Evolutionary conservation across 1,284 basidiomycete genomes (phyloP).

Genomic region (Apiotrichum montevideense): DNA sequence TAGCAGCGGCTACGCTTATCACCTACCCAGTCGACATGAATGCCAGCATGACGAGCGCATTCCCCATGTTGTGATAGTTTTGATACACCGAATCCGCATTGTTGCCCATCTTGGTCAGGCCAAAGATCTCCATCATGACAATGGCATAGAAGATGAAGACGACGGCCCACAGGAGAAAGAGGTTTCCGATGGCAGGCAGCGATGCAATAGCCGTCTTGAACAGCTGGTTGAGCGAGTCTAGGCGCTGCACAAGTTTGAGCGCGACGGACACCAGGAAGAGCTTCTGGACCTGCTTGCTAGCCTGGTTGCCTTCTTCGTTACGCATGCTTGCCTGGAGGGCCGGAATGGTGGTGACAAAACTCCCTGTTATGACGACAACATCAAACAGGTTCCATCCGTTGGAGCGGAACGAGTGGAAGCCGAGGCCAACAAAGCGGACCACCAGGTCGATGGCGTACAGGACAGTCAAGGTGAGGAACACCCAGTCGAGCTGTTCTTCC

Average conservation of each 20-base stretch:
- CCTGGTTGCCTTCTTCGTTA: conserved; percentile 24
- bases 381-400: conserved; percentile 96
- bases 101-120: conserved; percentile 75
- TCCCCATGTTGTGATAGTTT: conserved; percentile 78
- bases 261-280: conserved; percentile 88
- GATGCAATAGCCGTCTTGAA: conserved; percentile 96
- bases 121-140: conserved; percentile 86
- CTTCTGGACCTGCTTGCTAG: conserved; percentile 71
- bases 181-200: conserved; percentile 76
- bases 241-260: conserved; percentile 89
- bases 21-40: conserved; percentile 51
- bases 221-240: conserved; percentile 83
- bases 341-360: conserved; percentile 75
- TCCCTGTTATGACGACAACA: conserved; percentile 71
- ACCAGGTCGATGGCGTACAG: conserved; percentile 73
- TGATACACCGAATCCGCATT: conserved; percentile 63
- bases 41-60: conserved; percentile 74
- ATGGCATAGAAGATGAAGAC: conserved; percentile 91
- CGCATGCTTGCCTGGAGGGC: conserved; percentile 53
- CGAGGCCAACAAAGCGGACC: conserved; percentile 75
- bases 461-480: conserved; percentile 69
- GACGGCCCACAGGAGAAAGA: conserved; percentile 84
- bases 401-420: conserved; percentile 72
- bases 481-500: conserved; percentile 64
- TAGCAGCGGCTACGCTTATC: conserved; percentile 49